phyloP scores from a whole-genome alignment of 2,329 filamentous ascomycete species.

The Lachnellula hyalina region DNA sequence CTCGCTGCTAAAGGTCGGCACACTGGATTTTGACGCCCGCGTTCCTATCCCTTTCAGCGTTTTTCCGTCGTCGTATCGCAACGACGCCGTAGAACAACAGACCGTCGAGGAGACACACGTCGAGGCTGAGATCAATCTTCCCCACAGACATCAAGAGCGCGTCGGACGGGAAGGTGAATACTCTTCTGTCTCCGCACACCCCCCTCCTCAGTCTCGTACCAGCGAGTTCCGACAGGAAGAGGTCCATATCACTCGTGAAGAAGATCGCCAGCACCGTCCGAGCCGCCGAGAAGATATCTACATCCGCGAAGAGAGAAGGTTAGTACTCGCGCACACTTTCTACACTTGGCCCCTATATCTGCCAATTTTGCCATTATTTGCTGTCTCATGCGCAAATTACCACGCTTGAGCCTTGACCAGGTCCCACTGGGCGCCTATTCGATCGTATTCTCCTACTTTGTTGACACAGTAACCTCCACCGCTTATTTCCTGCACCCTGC shows the following conservation, averaged over 20 bases:
- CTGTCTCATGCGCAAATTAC: conserved; percentile 10
- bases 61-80: conserved; percentile 96
- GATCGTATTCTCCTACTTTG: conserved; percentile 27
- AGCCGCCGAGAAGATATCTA: conserved; percentile 51
- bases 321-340: conserved; percentile 29
- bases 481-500: conserved; percentile 19
- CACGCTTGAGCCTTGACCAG: conserved; percentile 6
- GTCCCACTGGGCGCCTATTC: conserved; percentile 11
- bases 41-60: conserved; percentile 99
- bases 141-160: conserved; percentile 55
- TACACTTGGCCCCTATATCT: not conserved
- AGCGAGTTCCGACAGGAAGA: conserved; percentile 65
- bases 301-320: conserved; percentile 51
- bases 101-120: conserved; percentile 64
- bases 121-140: conserved; percentile 81
- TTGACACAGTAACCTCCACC: conserved; percentile 39
- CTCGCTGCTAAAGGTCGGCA: conserved; percentile 72
- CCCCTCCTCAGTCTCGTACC: conserved; percentile 53
- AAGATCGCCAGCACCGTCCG: conserved; percentile 71
- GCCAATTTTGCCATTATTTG: not conserved
- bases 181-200: conserved; percentile 65
- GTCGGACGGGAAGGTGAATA: conserved; percentile 97
- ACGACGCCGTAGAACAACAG: conserved; percentile 53
- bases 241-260: conserved; percentile 72
- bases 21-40: conserved; percentile 99